Evolutionary conservation across 2,329 filamentous ascomycete genomes (phyloP).

Genomic region (Fusarium equiseti): DNA sequence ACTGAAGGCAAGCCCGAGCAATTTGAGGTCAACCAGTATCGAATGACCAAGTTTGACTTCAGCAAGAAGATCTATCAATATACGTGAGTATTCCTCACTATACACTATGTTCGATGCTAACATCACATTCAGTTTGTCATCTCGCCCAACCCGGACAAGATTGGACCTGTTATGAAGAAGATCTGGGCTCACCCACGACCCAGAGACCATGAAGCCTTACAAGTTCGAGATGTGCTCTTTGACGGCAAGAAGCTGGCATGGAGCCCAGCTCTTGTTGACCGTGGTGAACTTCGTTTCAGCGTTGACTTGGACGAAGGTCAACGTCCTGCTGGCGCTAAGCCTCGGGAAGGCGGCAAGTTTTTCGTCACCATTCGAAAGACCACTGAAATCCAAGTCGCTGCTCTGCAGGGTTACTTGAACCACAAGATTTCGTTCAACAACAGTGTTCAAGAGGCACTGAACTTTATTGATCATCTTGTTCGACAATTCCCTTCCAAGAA

Average conservation of each 20-base stretch:
- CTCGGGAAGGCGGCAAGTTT: constrained; percentile 62
- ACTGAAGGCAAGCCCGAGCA: constrained; percentile 66
- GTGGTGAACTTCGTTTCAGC: constrained; percentile 65
- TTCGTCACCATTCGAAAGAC: constrained; percentile 73
- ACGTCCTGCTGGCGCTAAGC: constrained; percentile 53
- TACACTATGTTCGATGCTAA: constrained; percentile 12
- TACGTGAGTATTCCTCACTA: constrained; percentile 69
- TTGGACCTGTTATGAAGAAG: constrained; percentile 75
- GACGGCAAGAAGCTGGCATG: constrained; percentile 91
- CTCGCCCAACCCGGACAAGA: constrained; percentile 71
- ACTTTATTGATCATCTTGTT: constrained; percentile 90
- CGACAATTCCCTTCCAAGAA: constrained; percentile 79
- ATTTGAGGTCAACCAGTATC: constrained; percentile 79
- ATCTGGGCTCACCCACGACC: constrained; percentile 77
- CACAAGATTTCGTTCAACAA: constrained; percentile 72
- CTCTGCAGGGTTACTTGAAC: constrained; percentile 74
- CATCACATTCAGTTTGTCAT: constrained; percentile 68
- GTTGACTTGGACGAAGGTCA: constrained; percentile 81
- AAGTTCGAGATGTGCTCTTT: constrained; percentile 70
- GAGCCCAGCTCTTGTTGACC: constrained; percentile 61
- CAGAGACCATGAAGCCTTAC: constrained; percentile 65
- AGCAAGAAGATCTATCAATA: constrained; percentile 80
- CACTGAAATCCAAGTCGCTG: constrained; percentile 74
- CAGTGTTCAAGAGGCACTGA: constrained; percentile 81
- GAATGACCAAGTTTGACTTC: constrained; percentile 70